Evolutionary conservation across 352 stramenopile species (phyloP), one percentile per base, ranked within the genome.

Genomic region (Phytophthora macrochlamydospora): DNA sequence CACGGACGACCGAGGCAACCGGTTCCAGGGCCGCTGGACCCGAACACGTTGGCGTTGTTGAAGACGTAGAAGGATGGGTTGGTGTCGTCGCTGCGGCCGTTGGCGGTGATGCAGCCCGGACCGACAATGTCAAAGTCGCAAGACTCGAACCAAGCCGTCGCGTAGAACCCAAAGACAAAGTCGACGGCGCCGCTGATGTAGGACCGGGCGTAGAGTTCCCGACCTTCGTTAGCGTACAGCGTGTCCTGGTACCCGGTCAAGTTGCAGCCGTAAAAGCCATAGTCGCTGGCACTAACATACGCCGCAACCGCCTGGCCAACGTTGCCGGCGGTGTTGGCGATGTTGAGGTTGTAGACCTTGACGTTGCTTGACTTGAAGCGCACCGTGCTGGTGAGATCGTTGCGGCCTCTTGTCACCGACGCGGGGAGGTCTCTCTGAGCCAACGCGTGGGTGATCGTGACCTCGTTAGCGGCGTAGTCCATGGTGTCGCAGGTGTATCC

Each of bases 341-440:
- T 51, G 29, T 68, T 68, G 38, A 69, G 61, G 38, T 69, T 69
- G 61, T 69, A 69, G 18, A 69, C 48, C 14, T 69, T 69, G 4
- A 69, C 61, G 45, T 64, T 69, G 33, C 33, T 33, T 1, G 61
- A 37, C 31, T 69, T 69, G 38, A 69, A 44, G 7, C 55, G 49
- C 18, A 69, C 31, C 33, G 62, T 69, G n/a, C 28, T 56, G 9
- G 62, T 69, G 40, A 59, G 52, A 32, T 64, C 62, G 12, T 69
- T 64, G 13, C 62, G 62, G 28, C 44, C 56, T 37, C 59, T 69
- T 2, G 32, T 65, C 28, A 69, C 45, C 14, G 13, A 52, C 24
- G 62, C 55, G 8, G 62, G 62, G 3, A 69, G 49, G 30, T 68
- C 61, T 13, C 52, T 68, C 29, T 68, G 53, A 5, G 61, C 53